Percentiles rank a stretch among this genome's conserved stretches.
Conservation (phyloP, 257 asterid species). For the Solanum tacnaense region DNA sequence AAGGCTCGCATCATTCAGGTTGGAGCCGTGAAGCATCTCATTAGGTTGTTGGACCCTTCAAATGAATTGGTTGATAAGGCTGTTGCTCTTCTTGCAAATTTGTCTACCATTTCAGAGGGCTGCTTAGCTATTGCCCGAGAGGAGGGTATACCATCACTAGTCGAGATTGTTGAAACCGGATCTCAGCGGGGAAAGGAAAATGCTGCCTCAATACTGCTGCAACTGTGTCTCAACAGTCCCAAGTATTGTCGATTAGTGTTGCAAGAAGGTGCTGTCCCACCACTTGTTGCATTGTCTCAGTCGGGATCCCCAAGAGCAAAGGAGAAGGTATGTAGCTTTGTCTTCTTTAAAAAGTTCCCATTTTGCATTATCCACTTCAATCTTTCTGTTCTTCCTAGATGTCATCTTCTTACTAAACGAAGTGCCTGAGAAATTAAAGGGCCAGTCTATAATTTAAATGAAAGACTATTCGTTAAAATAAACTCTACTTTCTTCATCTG, state of each 20-base stretch:
- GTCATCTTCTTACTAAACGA: not conserved
- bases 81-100: constrained; percentile 84
- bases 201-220: constrained; percentile 78
- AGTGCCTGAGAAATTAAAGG: not conserved
- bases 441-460: not conserved
- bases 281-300: constrained; percentile 86
- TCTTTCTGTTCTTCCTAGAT: not conserved
- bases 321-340: constrained; percentile 56
- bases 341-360: not conserved
- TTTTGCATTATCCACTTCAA: not conserved
- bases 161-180: constrained; percentile 74
- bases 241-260: constrained; percentile 66
- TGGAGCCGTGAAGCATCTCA: constrained; percentile 77
- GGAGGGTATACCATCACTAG: constrained; percentile 75
- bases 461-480: not conserved
- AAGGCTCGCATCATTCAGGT: constrained; percentile 90
- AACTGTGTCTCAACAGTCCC: constrained; percentile 58
- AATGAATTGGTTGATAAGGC: constrained; percentile 84
- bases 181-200: constrained; percentile 90
- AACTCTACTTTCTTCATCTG: not conserved
- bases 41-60: constrained; percentile 53
- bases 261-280: constrained; percentile 98
- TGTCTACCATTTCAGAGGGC: constrained; percentile 75
- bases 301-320: constrained; percentile 85
- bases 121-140: constrained; percentile 75